phyloP scores from a whole-genome alignment of 768 basidiomycete species.

The Rhodotorula taiwanensis region DNA sequence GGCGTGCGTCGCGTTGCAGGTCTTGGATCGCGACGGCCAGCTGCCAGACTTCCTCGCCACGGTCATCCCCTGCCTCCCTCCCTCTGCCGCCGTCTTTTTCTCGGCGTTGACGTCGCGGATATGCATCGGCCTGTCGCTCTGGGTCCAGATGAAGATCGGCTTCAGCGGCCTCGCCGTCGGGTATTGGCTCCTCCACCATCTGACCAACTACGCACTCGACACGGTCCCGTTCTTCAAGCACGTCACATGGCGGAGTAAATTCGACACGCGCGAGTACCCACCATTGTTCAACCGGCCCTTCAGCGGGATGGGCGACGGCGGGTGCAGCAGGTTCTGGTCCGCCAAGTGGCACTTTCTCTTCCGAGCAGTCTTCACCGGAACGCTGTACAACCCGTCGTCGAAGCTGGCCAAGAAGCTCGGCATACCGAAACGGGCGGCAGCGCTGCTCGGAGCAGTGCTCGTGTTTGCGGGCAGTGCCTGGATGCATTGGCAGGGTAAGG shows the following conservation, averaged over 20 bases:
- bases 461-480: conserved; percentile 19
- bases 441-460: conserved; percentile 8
- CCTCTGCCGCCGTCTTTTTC: not conserved
- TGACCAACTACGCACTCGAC: conserved; percentile 9
- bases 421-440: conserved; percentile 1
- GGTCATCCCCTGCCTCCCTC: not conserved
- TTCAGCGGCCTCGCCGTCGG: conserved; percentile 5
- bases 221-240: not conserved
- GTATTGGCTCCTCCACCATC: not conserved
- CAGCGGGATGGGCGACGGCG: conserved; percentile 23
- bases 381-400: conserved; percentile 13
- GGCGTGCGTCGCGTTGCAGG: conserved; percentile 5
- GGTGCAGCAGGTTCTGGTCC: conserved; percentile 16
- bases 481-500: conserved; percentile 31
- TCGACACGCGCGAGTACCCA: conserved; percentile 27
- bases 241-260: conserved; percentile 10
- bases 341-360: conserved; percentile 23
- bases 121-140: conserved; percentile 14
- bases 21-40: conserved; percentile 14
- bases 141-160: conserved; percentile 26
- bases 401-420: not conserved
- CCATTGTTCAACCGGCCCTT: conserved; percentile 22
- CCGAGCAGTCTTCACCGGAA: conserved; percentile 13
- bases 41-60: conserved; percentile 6
- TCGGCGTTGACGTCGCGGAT: conserved; percentile 8